Evolutionary conservation across 768 basidiomycete genomes (phyloP).

Genomic region (Hydnomerulius pinastri): DNA sequence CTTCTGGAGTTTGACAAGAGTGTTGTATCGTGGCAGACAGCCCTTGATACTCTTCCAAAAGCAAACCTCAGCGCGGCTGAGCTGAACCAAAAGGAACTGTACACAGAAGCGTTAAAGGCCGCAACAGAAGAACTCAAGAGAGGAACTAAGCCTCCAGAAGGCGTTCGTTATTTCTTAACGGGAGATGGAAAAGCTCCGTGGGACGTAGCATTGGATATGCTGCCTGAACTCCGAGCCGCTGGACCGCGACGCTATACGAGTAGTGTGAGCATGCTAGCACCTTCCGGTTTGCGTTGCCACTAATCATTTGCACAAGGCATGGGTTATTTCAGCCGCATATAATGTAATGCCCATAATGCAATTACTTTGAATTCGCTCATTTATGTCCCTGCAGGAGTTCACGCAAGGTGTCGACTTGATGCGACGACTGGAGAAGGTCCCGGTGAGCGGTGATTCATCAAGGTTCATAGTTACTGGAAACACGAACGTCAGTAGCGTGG

Average conservation of each 20-base stretch:
- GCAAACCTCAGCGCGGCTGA: conserved; percentile 33
- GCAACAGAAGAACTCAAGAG: conserved; percentile 20
- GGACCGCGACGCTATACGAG: not conserved
- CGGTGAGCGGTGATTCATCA: not conserved
- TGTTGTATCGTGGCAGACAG: conserved; percentile 26
- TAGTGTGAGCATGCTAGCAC: conserved; percentile 1
- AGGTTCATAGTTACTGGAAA: not conserved
- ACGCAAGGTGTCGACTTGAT: conserved; percentile 4
- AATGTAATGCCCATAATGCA: too few relatives aligned
- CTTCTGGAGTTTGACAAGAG: conserved; percentile 9
- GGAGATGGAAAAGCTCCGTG: conserved; percentile 2
- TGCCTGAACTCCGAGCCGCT: conserved; percentile 4
- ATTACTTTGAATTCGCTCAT: too few relatives aligned
- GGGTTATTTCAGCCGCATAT: conserved; percentile 16
- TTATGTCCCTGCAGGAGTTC: conserved; percentile 10
- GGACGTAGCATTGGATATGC: conserved; percentile 6
- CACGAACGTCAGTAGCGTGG: not conserved
- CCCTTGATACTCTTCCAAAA: conserved; percentile 30
- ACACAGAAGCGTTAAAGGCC: conserved; percentile 27
- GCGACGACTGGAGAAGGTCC: not conserved
- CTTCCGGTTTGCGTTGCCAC: not conserved
- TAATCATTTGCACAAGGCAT: conserved; percentile 13
- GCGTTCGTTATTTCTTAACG: not conserved
- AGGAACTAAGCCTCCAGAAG: not conserved
- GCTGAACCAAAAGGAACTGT: conserved; percentile 37